Evolutionary conservation across 805 yeast species (phyloP), one percentile per base, ranked within the genome.

Genomic region (Ogataea pilisensis): DNA sequence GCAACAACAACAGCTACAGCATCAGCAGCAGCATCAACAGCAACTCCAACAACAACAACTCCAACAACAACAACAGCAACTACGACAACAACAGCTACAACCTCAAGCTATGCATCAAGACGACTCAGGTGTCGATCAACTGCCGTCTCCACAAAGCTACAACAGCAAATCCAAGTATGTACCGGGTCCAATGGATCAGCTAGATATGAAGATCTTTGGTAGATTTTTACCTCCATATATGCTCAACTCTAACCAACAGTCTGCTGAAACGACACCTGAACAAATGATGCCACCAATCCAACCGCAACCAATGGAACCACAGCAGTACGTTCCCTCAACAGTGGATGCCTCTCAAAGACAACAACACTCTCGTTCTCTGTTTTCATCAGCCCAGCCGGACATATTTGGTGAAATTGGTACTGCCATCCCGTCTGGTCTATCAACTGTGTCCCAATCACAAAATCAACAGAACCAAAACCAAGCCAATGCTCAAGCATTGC

Each of bases 171-270:
- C 44, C 36, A 62, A 66, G 39, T 85, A 85, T 52, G 72, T 85
- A 45, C 87, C 93, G 1, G 93, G 95, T 4, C 82, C 85, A 32
- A 83, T 88, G 70, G 95, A 88, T 58, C 85, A 82, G 49, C 63
- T 88, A 35, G 96, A 88, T 58, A 78, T 86, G 55, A 90, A 86
- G 55, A 72, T 88, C 16, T 88, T 88, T 67, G 96, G 96, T 1
- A 66, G 85, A 30, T 81, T 84, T 48, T 57, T 86, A 36, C 95
- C 95, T 2, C 93, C 95, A 3, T 86, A 85, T 57, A 86, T 86
- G 95, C 68, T 80, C 32, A 62, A 63, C 38, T 54, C 57, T n/a
- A 49, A 41, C 29, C 44, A 45, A 30, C 46, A 42, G 8, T 39
- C 49, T 1, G 28, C 44, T 4, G 49, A 42, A 9, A 31, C 21